Conservation (phyloP, 192 early-diverging fungal genomes). For the Backusella westeae region DNA sequence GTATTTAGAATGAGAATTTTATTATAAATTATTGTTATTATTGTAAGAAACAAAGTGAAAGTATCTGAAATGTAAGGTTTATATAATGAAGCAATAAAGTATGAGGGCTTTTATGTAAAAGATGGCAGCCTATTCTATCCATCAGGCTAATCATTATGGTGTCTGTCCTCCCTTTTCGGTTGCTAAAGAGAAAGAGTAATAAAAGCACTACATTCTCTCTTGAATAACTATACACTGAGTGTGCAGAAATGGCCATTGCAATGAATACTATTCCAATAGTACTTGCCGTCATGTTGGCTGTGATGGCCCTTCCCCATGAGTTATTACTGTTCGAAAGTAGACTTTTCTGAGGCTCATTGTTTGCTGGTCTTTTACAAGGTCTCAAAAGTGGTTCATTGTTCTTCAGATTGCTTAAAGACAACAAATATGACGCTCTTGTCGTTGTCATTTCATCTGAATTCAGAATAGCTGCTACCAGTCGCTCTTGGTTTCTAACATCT, state of each 20-base stretch:
- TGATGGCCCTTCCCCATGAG: background rate
- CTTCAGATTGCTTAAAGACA: background rate
- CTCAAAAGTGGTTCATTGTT: background rate
- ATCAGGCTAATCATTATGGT: background rate
- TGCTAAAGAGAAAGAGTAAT: background rate
- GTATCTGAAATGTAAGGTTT: background rate
- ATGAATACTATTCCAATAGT: background rate
- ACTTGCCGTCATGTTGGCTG: background rate
- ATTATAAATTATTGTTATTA: background rate
- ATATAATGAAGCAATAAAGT: background rate
- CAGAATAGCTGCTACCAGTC: background rate
- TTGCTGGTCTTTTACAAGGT: background rate
- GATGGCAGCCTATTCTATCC: background rate
- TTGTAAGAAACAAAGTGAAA: background rate
- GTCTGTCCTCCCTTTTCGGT: background rate
- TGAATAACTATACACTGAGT: background rate
- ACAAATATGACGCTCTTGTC: background rate
- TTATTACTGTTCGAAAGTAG: background rate
- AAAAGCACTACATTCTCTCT: background rate
- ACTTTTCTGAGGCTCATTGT: background rate
- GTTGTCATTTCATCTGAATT: background rate
- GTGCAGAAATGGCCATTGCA: background rate
- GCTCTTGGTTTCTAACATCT: background rate
- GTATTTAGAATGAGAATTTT: background rate
- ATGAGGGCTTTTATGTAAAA: background rate